Base-by-base conservation (phyloP, 208 protist genomes). In the Acanthamoeba castellanii region DNA sequence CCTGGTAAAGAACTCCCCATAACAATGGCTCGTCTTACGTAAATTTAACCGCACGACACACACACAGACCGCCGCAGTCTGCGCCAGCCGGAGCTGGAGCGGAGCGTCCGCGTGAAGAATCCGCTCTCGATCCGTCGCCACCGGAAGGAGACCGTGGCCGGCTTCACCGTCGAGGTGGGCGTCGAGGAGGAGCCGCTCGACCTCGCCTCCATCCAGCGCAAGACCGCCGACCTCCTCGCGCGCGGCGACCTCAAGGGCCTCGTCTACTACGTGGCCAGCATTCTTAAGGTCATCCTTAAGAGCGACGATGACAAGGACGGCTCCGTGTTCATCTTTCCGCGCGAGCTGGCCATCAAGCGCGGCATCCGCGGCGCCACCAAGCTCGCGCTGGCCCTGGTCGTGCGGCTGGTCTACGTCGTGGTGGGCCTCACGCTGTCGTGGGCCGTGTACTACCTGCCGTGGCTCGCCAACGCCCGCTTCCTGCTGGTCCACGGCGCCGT, bases 231-330 rank as follows among this genome's bases (percentile, higher is more conserved):
- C 81, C 81, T 88, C 50, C 47, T 88, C 81, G 45, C 81, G n/a
- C 22, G 52, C 14, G 81, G 81, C 25, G 81, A 88, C 47, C 18
- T 64, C n/a, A 57, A 37, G n/a, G 81, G 50, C 5, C 13, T 88
- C 18, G 47, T 42, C 16, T 25, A 47, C 81, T 88, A 88, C 81
- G 81, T 88, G 81, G 81, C 81, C 8, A 88, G 81, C 50, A 88
- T 88, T 4, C 81, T 88, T 27, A 64, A 55, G n/a, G 81, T 88
- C 30, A 88, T 88, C 52, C 81, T 88, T n/a, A 88, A 88, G 81
- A 88, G 81, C 52, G 81, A 88, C 30, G 81, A 88, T 50, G 81
- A 88, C 81, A 88, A 88, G 81, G 81, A 64, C 81, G 81, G 81
- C 16, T 22, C 9, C 81, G 81, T 88, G n/a, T 64, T 88, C 52